Percentiles rank a stretch among this genome's conserved stretches.
Evolutionary conservation across 192 early-diverging fungal genomes (phyloP).

Genomic region (Podila epicladia): DNA sequence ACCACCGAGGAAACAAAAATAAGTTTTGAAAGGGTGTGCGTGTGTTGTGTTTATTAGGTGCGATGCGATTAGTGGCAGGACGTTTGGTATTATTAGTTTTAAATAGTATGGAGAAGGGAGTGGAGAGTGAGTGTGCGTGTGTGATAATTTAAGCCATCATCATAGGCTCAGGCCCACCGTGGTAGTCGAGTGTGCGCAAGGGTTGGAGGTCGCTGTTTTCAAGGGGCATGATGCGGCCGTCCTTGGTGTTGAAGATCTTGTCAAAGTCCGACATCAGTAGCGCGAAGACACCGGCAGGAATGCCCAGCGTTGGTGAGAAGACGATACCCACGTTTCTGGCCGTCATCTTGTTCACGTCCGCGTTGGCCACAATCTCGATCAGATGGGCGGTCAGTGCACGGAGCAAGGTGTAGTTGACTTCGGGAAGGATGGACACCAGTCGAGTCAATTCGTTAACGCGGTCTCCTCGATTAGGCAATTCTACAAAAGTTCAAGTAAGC

Average conservation of each 20-base stretch:
- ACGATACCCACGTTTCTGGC: constrained; percentile 96
- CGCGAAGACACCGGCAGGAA: constrained; percentile 92
- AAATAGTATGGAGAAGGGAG: no score
- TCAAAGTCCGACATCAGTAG: constrained; percentile 93
- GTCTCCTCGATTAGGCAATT: constrained; percentile 82
- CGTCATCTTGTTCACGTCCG: constrained; percentile 94
- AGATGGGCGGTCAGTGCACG: constrained; percentile 90
- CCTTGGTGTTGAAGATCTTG: constrained; percentile 80
- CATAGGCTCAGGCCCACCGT: neutral
- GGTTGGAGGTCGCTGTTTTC: constrained; percentile 35
- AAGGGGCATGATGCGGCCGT: constrained; percentile 50
- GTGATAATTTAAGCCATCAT: neutral
- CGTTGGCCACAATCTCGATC: constrained; percentile 85
- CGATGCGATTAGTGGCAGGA: no score
- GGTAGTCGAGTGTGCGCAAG: constrained; percentile 2
- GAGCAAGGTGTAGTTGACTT: constrained; percentile 91
- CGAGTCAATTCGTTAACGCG: constrained; percentile 85
- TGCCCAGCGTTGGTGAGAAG: constrained; percentile 93
- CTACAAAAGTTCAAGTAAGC: constrained; percentile 42
- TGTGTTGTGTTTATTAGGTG: no score
- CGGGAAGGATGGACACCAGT: constrained; percentile 81
- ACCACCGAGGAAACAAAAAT: no score
- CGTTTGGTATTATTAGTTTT: no score
- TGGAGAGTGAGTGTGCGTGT: neutral
- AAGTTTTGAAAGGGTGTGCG: no score